Base-by-base conservation (phyloP, 129 eudicot species). In the Centrapalus pauciflorus region DNA sequence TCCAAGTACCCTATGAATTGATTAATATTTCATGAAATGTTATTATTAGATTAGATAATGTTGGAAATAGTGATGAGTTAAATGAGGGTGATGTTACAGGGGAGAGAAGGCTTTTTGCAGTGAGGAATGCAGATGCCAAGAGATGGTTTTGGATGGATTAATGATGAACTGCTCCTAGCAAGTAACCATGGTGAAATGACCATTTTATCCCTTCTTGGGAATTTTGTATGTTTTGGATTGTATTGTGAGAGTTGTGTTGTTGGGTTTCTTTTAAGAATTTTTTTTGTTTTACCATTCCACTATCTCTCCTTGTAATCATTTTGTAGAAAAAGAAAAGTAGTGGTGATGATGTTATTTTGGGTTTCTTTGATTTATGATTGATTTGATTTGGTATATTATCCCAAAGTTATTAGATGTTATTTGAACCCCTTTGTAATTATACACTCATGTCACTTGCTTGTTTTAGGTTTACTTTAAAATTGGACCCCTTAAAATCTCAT, bases 71-170 rank as follows among this genome's bases (percentile, higher is more conserved):
- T 32, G 45, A 58, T 30, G 64, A 7, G 45, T 3, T 43, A 50
- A 48, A 45, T 64, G 55, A 38, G 37, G 45, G 19, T 19, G 19
- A 30, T 71, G n/a, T 48, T 40, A 38, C 84, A 88, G 96, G 80
- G 96, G 93, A 41, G 93, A 88, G 45, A 89, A 89, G 60, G 96
- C 87, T 37, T 85, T 89, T 69, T 89, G 96, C 62, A 85, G 93
- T 79, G 85, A 81, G 59, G 90, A 89, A 49, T 83, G 96, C 76
- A 76, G 83, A 43, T 61, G 82, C 61, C 80, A 86, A 72, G 97
- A 81, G 49, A 83, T 90, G 86, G 45, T 83, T 45, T 76, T 66
- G 61, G 95, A 84, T 69, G 85, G 66, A 58, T 49, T 74, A 69
- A 66, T 64, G 81, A 77, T 38, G 48, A 58, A 69, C 69, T n/a